Percentiles rank a stretch among this genome's conserved stretches.
Conservation (phyloP, 2,329 filamentous ascomycete species). For the Phoma herbarum region DNA sequence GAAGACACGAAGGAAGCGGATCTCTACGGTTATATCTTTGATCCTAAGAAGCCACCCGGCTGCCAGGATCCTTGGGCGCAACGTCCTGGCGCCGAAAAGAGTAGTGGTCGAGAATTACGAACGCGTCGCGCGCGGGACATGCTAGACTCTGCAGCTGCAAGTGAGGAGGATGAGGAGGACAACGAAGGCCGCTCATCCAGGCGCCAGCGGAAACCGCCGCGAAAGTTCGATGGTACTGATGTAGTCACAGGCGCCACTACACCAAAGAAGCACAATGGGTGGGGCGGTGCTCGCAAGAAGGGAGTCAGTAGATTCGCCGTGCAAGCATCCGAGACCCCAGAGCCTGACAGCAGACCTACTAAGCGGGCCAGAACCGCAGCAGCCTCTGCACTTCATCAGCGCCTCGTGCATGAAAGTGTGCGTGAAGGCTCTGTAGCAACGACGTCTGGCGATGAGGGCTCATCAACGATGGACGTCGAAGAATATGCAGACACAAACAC, state of each 20-base stretch:
- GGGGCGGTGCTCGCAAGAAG: slow-evolving; percentile 51
- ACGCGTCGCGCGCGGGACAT: slow-evolving; percentile 54
- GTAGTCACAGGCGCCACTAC: slow-evolving; percentile 42
- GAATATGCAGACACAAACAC: slow-evolving; percentile 33
- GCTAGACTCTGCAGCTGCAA: slow-evolving; percentile 48
- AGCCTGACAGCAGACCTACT: slow-evolving; percentile 43
- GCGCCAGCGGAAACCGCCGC: slow-evolving; percentile 48
- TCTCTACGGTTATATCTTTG: slow-evolving; percentile 68
- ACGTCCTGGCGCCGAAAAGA: slow-evolving; percentile 55
- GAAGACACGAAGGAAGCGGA: slow-evolving; percentile 69
- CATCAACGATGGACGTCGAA: slow-evolving; percentile 43
- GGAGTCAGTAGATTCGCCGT: slow-evolving; percentile 46
- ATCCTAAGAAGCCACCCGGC: slow-evolving; percentile 59
- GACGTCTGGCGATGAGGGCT: slow-evolving; percentile 49
- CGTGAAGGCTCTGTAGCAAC: slow-evolving; percentile 53
- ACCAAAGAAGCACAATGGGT: slow-evolving; percentile 47
- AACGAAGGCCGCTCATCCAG: slow-evolving; percentile 42
- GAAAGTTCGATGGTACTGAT: slow-evolving; percentile 47
- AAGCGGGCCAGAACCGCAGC: slow-evolving; percentile 42
- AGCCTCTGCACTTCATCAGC: slow-evolving; percentile 50
- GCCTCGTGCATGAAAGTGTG: slow-evolving; percentile 56
- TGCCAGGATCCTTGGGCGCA: slow-evolving; percentile 67
- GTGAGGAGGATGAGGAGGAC: slow-evolving; percentile 51
- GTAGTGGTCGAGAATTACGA: slow-evolving; percentile 57
- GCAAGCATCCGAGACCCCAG: slow-evolving; percentile 46